phyloP scores from a whole-genome alignment of 2,329 filamentous ascomycete genomes.

The Paecilomyces sp. region DNA sequence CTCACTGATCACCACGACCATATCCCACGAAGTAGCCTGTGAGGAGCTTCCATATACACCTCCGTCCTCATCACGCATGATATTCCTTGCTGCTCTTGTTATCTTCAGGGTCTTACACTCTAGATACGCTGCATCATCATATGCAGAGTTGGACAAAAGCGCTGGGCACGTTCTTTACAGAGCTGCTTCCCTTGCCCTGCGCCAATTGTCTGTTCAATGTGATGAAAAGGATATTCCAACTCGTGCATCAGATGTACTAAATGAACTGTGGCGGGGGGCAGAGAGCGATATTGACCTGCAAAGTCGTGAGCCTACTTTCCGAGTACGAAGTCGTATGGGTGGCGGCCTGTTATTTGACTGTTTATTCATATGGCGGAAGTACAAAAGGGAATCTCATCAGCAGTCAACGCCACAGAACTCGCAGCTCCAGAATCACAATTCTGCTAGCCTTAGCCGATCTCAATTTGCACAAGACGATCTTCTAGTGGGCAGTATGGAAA shows the following conservation, averaged over 20 bases:
- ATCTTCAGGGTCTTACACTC: slow-evolving; percentile 2
- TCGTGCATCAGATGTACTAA: slow-evolving; percentile 1
- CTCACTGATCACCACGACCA: slow-evolving; percentile 1
- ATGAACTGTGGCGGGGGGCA: background rate
- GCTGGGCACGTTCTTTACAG: slow-evolving; percentile 1
- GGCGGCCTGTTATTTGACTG: background rate
- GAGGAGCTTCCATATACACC: slow-evolving; percentile 1
- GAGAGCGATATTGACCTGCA: background rate
- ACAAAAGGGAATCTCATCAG: background rate
- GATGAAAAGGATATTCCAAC: background rate
- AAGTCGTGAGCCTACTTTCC: background rate
- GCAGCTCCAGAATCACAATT: background rate
- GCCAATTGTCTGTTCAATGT: background rate
- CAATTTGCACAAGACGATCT: background rate
- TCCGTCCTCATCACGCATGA: background rate
- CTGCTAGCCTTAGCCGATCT: background rate
- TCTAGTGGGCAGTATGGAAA: background rate
- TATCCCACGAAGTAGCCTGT: background rate
- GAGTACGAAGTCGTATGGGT: background rate
- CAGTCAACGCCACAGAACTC: background rate
- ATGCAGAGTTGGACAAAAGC: background rate
- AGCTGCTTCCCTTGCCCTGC: background rate
- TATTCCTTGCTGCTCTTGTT: slow-evolving; percentile 1
- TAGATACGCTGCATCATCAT: background rate
- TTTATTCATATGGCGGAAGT: background rate